Percentiles rank a stretch among this genome's conserved stretches.
Conservation (phyloP, 805 yeast species). For the Teunomyces panamensis region DNA sequence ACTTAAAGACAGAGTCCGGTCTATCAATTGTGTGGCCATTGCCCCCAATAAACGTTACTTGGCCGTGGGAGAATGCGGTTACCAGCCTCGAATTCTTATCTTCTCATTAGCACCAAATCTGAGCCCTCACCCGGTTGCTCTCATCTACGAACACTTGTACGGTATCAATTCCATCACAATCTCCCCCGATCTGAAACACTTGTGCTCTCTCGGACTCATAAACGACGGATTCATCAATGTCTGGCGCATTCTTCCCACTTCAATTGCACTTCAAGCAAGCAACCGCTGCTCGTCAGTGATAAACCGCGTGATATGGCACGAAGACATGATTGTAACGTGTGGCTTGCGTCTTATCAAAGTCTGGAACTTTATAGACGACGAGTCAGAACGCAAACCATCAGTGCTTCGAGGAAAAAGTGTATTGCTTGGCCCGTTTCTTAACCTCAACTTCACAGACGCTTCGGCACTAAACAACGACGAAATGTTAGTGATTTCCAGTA, state of each 20-base stretch:
- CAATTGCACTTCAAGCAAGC: slow-evolving; percentile 41
- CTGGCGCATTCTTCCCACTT: slow-evolving; percentile 43
- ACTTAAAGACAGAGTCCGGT: slow-evolving; percentile 43
- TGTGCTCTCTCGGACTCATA: slow-evolving; percentile 63
- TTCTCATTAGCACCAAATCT: slow-evolving; percentile 56
- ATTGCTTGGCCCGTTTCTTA: slow-evolving; percentile 47
- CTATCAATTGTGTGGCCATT: slow-evolving; percentile 55
- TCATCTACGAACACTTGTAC: slow-evolving; percentile 60
- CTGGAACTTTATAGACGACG: slow-evolving; percentile 47
- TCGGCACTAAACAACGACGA: slow-evolving; percentile 34
- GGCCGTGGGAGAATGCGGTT: slow-evolving; percentile 72
- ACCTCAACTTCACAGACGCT: slow-evolving; percentile 48
- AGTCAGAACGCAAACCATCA: slow-evolving; percentile 4
- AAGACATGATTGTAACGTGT: slow-evolving; percentile 46
- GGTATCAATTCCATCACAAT: slow-evolving; percentile 58
- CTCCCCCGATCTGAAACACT: slow-evolving; percentile 52
- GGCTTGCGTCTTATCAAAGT: slow-evolving; percentile 62
- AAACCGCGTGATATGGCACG: slow-evolving; percentile 56
- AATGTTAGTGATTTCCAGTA: slow-evolving; percentile 31
- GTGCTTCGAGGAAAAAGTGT: slow-evolving; percentile 57
- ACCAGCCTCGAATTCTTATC: slow-evolving; percentile 60
- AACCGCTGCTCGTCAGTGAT: slow-evolving; percentile 64
- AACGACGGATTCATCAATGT: slow-evolving; percentile 67
- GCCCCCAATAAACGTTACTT: slow-evolving; percentile 52
- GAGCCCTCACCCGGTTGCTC: slow-evolving; percentile 46